These are phyloP conservation scores for Apiospora koreana DNA, from an alignment of 2,329 filamentous ascomycete species.

Conservation along the genomic window DNA sequence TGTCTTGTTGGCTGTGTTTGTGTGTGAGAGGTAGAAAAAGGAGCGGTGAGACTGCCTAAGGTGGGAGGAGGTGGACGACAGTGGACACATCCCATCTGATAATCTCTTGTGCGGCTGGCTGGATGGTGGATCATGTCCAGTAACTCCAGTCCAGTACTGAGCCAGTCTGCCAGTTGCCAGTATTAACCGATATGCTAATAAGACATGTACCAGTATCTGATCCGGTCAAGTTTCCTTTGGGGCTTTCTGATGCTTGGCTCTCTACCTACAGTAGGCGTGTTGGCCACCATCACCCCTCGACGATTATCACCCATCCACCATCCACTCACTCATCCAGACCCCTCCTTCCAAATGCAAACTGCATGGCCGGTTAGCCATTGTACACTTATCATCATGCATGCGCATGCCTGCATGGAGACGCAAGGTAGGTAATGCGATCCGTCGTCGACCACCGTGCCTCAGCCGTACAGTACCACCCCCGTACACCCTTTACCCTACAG, in stretches of 20 bases:
- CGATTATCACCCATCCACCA: not conserved
- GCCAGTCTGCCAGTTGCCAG: no score
- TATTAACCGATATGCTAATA: not conserved
- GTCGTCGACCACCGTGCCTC: conserved; percentile 5
- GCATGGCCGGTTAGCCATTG: conserved; percentile 7
- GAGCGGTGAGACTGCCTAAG: conserved; percentile 24
- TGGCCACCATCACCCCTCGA: no score
- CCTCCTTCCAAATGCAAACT: not conserved
- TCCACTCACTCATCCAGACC: not conserved
- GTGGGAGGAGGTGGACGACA: not conserved
- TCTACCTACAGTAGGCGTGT: no score
- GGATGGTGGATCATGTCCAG: conserved; percentile 18
- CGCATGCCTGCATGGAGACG: conserved; percentile 9
- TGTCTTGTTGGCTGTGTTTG: not conserved
- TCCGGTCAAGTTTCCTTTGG: not conserved
- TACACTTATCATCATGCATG: conserved; percentile 14
- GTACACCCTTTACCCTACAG: not conserved
- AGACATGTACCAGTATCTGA: conserved; percentile 9
- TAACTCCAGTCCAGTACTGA: no score
- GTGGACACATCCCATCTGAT: conserved; percentile 19
- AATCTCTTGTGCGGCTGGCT: conserved; percentile 15
- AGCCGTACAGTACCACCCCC: not conserved
- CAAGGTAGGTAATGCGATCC: conserved; percentile 17
- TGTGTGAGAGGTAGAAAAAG: conserved; percentile 12
- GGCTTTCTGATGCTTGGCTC: not conserved